Evolutionary conservation across 2,329 filamentous ascomycete genomes (phyloP).

Genomic region (Sclerotiophoma versabilis): DNA sequence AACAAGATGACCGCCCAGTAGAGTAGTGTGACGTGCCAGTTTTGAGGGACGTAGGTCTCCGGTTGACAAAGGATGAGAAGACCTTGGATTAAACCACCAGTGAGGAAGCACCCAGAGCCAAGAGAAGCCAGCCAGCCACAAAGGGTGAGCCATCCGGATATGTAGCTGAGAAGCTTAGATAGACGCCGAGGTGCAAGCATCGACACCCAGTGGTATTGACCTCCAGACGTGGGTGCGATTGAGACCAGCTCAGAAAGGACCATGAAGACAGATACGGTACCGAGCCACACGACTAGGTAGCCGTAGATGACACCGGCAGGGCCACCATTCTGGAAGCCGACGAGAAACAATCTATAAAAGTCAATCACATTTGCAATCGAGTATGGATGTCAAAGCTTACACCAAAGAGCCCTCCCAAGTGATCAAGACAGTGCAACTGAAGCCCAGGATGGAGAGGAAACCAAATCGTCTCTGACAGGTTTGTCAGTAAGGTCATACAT

Average conservation of each 20-base stretch:
- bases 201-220: slow-evolving; percentile 48
- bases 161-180: slow-evolving; percentile 52
- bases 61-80: slow-evolving; percentile 49
- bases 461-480: slow-evolving; percentile 32
- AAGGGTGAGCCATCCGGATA: slow-evolving; percentile 53
- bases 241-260: slow-evolving; percentile 44
- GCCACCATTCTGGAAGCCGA: slow-evolving; percentile 36
- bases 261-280: slow-evolving; percentile 37
- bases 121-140: slow-evolving; percentile 49
- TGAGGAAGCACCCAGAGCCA: slow-evolving; percentile 38
- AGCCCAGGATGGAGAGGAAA: slow-evolving; percentile 36
- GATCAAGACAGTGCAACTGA: slow-evolving; percentile 38
- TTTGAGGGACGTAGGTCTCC: slow-evolving; percentile 44
- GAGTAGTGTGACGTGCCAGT: slow-evolving; percentile 60
- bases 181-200: slow-evolving; percentile 50
- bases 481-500: neutral
- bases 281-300: slow-evolving; percentile 39
- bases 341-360: slow-evolving; percentile 25
- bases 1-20: slow-evolving; percentile 54
- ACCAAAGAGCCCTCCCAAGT: slow-evolving; percentile 39
- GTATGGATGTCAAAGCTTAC: slow-evolving; percentile 17
- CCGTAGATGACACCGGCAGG: slow-evolving; percentile 42
- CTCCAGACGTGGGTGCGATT: slow-evolving; percentile 45
- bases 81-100: slow-evolving; percentile 40
- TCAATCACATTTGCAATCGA: slow-evolving; percentile 6